Evolutionary conservation across 106 monocot species (phyloP), one percentile per base, ranked within the genome.

Genomic region (Phalaenopsis equestris): DNA sequence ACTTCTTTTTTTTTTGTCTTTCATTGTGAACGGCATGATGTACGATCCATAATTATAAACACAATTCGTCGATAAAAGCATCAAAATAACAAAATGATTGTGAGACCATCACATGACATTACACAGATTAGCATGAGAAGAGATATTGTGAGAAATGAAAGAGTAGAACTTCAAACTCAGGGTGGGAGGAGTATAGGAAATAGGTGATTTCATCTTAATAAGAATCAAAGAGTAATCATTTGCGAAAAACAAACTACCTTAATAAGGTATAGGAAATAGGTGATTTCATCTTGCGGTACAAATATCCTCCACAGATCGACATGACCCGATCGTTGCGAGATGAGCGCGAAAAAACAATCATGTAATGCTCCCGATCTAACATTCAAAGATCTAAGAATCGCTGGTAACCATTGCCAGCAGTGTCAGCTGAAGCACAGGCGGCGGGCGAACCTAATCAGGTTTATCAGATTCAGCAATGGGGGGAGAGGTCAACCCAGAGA

Each of bases 241-340:
- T 42, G 3, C 0, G 67, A 68, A 70, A 47, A 70, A 42, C 1
- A 47, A 46, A 1, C 30, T 17, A 73, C 80, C 58, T 57, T 74
- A 30, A 30, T 30, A 56, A n/a, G 36, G 37, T 18, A 73, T 2
- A 38, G n/a, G 11, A 56, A 55, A 72, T 38, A 80, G 49, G 41
- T 55, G 36, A 24, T 55, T 52, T 36, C 17, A 75, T 21, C 8
- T 48, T 36, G 19, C 81, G 16, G 4, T 30, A 30, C 56, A 42
- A 74, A 75, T 9, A 58, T 57, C 30, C 46, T 23, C 43, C 75
- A 61, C 19, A 61, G 56, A 81, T 39, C 75, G 30, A 75, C 8
- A 56, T 42, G 17, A 75, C 37, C 42, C 10, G 57, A 23, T 43
- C 45, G 42, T 39, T 41, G 6, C 42, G 10, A 23, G 21, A 42